phyloP scores from a whole-genome alignment of 2,329 filamentous ascomycete genomes.

The Didymella segeticola region DNA sequence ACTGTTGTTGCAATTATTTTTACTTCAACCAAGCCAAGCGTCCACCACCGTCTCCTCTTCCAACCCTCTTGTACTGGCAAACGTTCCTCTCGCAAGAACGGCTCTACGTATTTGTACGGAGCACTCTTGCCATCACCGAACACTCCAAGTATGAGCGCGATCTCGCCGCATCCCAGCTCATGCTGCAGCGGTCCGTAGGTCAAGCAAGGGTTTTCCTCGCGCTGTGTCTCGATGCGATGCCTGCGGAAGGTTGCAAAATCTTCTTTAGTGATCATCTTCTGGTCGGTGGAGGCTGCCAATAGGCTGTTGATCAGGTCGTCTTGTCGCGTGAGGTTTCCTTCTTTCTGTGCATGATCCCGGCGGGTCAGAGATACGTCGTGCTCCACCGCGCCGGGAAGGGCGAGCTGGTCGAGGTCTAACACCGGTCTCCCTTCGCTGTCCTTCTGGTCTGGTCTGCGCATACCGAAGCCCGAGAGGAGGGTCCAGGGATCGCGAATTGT shows the following conservation, averaged over 20 bases:
- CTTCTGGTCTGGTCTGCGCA: constrained; percentile 6
- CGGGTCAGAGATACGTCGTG: constrained; percentile 17
- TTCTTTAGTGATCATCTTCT: constrained; percentile 2
- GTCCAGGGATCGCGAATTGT: constrained; percentile 11
- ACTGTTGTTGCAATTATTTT: constrained; percentile 11
- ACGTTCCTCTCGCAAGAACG: constrained; percentile 15
- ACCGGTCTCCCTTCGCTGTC: constrained; percentile 1
- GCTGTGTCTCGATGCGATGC: constrained; percentile 11
- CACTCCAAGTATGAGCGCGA: constrained; percentile 14
- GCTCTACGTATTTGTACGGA: constrained; percentile 1
- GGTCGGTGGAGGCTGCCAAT: constrained; percentile 2
- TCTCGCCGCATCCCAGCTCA: constrained; percentile 13
- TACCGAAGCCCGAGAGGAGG: constrained; percentile 5
- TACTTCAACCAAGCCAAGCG: constrained; percentile 13
- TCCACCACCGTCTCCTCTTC: constrained; percentile 19
- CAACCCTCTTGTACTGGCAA: constrained; percentile 20
- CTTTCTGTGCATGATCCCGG: constrained; percentile 12
- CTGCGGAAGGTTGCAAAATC: constrained; percentile 4
- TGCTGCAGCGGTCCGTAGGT: constrained; percentile 14
- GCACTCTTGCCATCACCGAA: constrained; percentile 14
- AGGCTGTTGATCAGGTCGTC: constrained; percentile 1
- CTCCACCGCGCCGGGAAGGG: constrained; percentile 12
- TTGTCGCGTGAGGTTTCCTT: constrained; percentile 13
- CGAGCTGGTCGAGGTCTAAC: constrained; percentile 14
- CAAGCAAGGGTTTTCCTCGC: constrained; percentile 5